A percentile compares a stretch with the other conserved stretches of the same genome.
These are phyloP conservation scores for Puccinia triticina DNA, from an alignment of 1,284 basidiomycete species.

Conservation along the genomic window DNA sequence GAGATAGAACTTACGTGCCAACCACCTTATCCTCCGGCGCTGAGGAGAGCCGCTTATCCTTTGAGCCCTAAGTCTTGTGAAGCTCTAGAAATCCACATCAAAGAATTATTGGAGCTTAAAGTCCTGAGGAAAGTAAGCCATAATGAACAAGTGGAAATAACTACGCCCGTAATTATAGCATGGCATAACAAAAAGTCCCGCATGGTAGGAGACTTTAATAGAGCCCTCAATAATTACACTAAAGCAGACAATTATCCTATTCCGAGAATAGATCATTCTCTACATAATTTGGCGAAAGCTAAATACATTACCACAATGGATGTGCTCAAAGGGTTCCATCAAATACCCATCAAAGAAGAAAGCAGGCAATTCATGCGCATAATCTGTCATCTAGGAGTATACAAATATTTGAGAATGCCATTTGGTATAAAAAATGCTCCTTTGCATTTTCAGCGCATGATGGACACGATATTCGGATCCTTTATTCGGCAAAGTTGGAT, in stretches of 20 bases:
- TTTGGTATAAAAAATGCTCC: conserved; percentile 23
- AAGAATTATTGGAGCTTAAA: not conserved
- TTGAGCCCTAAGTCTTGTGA: not conserved
- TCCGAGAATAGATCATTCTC: conserved; percentile 9
- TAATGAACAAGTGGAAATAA: conserved; percentile 24
- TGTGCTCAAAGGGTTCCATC: conserved; percentile 18
- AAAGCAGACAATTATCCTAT: conserved; percentile 4
- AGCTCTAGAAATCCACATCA: conserved; percentile 14
- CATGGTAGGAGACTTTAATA: conserved; percentile 11
- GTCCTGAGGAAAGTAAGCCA: conserved; percentile 1
- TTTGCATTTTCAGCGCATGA: too few relatives aligned
- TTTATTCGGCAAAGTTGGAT: too few relatives aligned
- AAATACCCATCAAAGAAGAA: not conserved
- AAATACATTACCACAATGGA: conserved; percentile 26
- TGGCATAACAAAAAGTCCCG: conserved; percentile 12
- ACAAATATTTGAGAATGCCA: not conserved
- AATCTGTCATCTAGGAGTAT: not conserved
- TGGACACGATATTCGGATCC: too few relatives aligned
- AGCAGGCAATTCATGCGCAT: not conserved
- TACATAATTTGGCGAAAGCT: conserved; percentile 11
- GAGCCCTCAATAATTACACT: conserved; percentile 16
- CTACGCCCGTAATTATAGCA: conserved; percentile 12
- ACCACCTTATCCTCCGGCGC: not conserved
- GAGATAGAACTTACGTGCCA: not conserved
- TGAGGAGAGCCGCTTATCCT: conserved; percentile 11